Evolutionary conservation across 2,329 filamentous ascomycete genomes (phyloP).

Genomic region (Coniochaeta ligniaria): DNA sequence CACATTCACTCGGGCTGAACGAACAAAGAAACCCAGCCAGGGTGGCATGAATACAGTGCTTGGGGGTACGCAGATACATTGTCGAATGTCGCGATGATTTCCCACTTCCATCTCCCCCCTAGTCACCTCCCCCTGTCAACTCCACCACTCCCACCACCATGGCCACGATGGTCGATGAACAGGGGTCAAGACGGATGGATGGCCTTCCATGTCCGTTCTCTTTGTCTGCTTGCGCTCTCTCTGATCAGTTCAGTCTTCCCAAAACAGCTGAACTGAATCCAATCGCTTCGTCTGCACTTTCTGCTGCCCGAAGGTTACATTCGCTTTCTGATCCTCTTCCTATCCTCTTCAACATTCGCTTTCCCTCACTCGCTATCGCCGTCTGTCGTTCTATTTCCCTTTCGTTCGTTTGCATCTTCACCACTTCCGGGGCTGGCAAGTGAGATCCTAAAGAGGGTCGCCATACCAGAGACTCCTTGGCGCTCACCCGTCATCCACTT

Average conservation of each 20-base stretch:
- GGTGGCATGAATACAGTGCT: neutral
- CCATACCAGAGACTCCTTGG: neutral
- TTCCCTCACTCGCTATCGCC: neutral
- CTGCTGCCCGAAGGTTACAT: neutral
- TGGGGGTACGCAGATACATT: neutral
- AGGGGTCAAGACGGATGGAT: neutral
- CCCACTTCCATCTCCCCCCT: neutral
- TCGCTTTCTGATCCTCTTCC: too few species aligned
- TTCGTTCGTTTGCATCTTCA: neutral
- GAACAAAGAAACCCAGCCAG: neutral
- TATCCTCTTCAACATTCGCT: neutral
- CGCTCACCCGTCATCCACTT: neutral
- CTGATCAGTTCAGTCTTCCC: neutral
- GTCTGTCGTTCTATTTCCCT: neutral
- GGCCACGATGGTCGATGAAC: neutral
- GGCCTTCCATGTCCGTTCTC: neutral
- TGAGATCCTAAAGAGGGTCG: neutral
- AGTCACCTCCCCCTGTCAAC: neutral
- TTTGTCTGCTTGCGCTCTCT: neutral
- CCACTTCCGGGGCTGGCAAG: neutral
- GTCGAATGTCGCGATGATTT: neutral
- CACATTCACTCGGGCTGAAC: too few species aligned
- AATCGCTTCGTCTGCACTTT: neutral
- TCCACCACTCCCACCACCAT: neutral
- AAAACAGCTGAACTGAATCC: neutral